Evolutionary conservation across 768 basidiomycete genomes (phyloP), one percentile per base, ranked within the genome.

Genomic region (Candolleomyces efflorescens): DNA sequence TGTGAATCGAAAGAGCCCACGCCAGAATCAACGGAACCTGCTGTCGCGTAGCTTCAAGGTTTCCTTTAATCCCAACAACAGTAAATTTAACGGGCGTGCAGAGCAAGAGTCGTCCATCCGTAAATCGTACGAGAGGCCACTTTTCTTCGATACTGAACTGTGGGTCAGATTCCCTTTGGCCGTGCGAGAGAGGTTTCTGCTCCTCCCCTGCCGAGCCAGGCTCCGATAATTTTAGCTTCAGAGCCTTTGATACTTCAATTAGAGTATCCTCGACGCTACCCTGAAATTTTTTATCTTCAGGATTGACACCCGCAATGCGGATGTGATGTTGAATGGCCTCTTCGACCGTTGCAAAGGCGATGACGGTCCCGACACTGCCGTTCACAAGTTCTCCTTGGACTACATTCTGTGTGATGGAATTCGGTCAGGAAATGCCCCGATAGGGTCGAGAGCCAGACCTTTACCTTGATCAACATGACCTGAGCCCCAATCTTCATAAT

Each of bases 1-100:
- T 94, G 72, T 95, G 93, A 43, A 94, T 86, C 13, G 85, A 86
- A 69, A 93, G 73, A 0, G 91, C 91, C 92, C 91, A 94, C 0
- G 92, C 85, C 17, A 93, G 64, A 32, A 74, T 73, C 17, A 77
- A 56, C 2, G 76, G 76, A 5, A 87, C 84, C 73, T 89, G 88
- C 10, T 76, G 67, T 53, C 88, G 74, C 15, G 65, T 71, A 7
- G 85, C 87, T 67, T 90, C 87, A 43, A 78, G 66, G 18, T 75
- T 75, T 1, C 85, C 88, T 48, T 67, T 71, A 17, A 78, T 78
- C 22, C 82, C 84, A 58, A 82, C 73, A 3, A 82, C 78, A 23
- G 81, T 79, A 58, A 90, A 90, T 27, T 77, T 73, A 17, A 76
- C 62, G 10, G 86, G 84, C 12, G 78, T 71, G 50, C 82, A 83